A percentile compares a stretch with the other conserved stretches of the same genome.
Evolutionary conservation across 1,139 yeast genomes (phyloP).

Genomic region (Kluyveromyces sp.): DNA sequence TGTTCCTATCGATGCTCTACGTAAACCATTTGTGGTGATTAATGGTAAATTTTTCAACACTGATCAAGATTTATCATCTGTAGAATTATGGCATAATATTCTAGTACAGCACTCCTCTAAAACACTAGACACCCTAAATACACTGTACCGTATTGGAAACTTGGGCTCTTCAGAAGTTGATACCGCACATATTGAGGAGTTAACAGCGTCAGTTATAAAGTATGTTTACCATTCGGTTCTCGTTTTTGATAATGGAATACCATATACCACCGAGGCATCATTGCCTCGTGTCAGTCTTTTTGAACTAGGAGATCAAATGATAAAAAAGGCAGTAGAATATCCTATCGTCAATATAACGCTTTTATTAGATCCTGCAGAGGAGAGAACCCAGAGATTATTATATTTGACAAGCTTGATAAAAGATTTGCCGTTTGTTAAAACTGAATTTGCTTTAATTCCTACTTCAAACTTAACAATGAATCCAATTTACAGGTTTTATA

Average conservation of each 20-base stretch:
- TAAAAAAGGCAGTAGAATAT: constrained; percentile 5
- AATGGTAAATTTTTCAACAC: constrained; percentile 29
- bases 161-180: constrained; percentile 8
- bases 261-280: constrained; percentile 22
- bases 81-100: constrained; percentile 38
- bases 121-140: constrained; percentile 39
- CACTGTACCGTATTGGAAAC: constrained; percentile 21
- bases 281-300: constrained; percentile 36
- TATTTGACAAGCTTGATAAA: constrained; percentile 42
- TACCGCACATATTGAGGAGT: constrained; percentile 32
- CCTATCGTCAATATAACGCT: constrained; percentile 45
- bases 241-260: constrained; percentile 35
- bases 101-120: constrained; percentile 48
- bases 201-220: constrained; percentile 35
- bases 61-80: constrained; percentile 18
- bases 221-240: constrained; percentile 37
- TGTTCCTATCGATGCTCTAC: constrained; percentile 11
- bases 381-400: constrained; percentile 55
- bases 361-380: constrained; percentile 65
- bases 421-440: constrained; percentile 38
- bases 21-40: constrained; percentile 17
- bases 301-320: constrained; percentile 28
- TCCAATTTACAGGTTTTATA: constrained; percentile 53
- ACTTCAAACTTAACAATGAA: constrained; percentile 33
- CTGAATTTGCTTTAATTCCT: constrained; percentile 58